Base-by-base conservation (phyloP, 805 yeast genomes). In the Lachancea kluyveri region DNA sequence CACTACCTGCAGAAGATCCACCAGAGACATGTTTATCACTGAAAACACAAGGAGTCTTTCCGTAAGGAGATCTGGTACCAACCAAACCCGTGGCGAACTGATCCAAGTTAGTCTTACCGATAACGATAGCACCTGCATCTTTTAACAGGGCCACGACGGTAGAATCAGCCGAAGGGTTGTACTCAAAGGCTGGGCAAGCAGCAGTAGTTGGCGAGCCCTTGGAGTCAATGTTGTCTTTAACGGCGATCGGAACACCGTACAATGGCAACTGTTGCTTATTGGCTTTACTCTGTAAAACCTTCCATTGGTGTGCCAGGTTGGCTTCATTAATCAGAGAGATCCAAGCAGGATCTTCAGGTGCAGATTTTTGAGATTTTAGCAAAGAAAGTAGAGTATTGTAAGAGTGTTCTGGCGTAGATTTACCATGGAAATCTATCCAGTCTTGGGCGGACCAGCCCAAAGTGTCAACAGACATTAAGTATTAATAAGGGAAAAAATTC, bases 81-180 rank as follows among this genome's bases (percentile, higher is more conserved):
- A 90, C 97, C 37, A 90, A 68, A 22, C 98, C 98, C 3, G 98
- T 92, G 8, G 97, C 97, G 62, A 90, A 90, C 59, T 90, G 98
- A 57, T 90, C 98, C 57, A 90, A 66, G 58, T 90, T 90, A 33
- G 97, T 92, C 59, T 90, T 90, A 38, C 97, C 97, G 28, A 90
- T 67, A 24, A 90, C 72, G 35, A 90, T 83, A 27, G 97, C 97
- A 53, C 98, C 98, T 21, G 85, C 81, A n/a, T 67, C 71, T 57
- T 85, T 74, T 46, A 92, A 67, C n/a, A 78, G 59, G 7, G 63
- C 55, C 9, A 87, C 96, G 5, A 82, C 72, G 11, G 83, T 73
- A 21, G 97, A 76, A 52, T 90, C 96, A 30, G 63, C 63, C 20
- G 62, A 51, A 2, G 98, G 90, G 2, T 52, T 37, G 60, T 79